Conservation (phyloP, 352 stramenopile species). For the Pythium scleroteichum region DNA sequence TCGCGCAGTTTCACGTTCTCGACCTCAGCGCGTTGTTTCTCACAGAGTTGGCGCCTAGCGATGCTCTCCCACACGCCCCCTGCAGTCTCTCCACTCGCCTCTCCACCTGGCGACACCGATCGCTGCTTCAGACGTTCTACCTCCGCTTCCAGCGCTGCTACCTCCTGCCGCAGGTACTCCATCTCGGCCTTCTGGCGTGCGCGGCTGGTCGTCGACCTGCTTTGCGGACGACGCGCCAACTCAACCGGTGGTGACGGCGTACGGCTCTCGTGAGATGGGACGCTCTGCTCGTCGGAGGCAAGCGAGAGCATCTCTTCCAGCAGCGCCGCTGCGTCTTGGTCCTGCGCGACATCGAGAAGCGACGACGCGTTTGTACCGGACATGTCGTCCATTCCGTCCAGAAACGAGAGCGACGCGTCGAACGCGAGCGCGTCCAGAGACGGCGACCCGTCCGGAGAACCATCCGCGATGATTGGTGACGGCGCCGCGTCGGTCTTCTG, state of each 20-base stretch:
- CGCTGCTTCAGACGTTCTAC: constrained; percentile 13
- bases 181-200: constrained; percentile 35
- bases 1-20: constrained; percentile 51
- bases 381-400: too few relatives aligned
- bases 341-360: too few relatives aligned
- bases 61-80: constrained; percentile 34
- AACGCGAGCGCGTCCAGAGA: neutral
- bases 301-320: too few relatives aligned
- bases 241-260: too few relatives aligned
- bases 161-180: constrained; percentile 31
- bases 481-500: too few relatives aligned
- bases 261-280: too few relatives aligned
- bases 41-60: constrained; percentile 39
- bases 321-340: too few relatives aligned
- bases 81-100: neutral
- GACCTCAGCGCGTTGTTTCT: constrained; percentile 36
- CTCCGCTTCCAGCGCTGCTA: constrained; percentile 28
- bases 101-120: too few relatives aligned
- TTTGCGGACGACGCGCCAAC: neutral
- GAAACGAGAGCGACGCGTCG: neutral
- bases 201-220: neutral
- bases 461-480: neutral
- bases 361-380: too few relatives aligned
- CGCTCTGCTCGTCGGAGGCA: too few relatives aligned
- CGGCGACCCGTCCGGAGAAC: neutral